phyloP scores from a whole-genome alignment of 768 basidiomycete species.

The Termitomyces titanicus region DNA sequence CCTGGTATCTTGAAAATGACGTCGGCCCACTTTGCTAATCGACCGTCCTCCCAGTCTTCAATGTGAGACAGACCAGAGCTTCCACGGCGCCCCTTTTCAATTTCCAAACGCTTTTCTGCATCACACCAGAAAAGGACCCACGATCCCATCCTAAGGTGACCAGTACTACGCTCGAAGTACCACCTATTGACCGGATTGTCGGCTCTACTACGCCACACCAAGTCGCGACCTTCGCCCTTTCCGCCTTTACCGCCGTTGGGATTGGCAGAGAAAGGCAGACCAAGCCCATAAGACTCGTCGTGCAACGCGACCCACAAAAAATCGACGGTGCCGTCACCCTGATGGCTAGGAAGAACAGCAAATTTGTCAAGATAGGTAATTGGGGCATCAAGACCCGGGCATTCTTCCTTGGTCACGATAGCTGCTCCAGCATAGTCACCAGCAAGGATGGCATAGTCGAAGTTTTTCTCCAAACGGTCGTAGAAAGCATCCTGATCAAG shows the following conservation, averaged over 20 bases:
- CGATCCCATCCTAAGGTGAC: conserved; percentile 78
- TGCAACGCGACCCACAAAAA: conserved; percentile 99
- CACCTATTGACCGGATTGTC: conserved; percentile 98
- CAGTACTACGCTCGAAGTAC: conserved; percentile 96
- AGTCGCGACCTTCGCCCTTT: conserved; percentile 83
- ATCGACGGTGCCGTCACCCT: conserved; percentile 98
- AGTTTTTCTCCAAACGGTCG: conserved; percentile 61
- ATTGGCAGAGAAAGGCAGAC: conserved; percentile 90
- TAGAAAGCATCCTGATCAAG: conserved; percentile 79
- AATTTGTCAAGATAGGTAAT: conserved; percentile 98
- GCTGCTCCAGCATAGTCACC: conserved; percentile 96
- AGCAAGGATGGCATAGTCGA: conserved; percentile 92
- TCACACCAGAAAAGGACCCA: conserved; percentile 99
- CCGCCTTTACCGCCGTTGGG: conserved; percentile 93
- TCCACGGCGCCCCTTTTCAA: conserved; percentile 61
- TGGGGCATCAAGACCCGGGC: conserved; percentile 35
- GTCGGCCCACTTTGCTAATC: conserved; percentile 66
- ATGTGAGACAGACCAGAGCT: conserved; percentile 67
- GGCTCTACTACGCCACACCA: conserved; percentile 92
- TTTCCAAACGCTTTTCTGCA: conserved; percentile 80
- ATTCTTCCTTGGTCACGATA: conserved; percentile 73
- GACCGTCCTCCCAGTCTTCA: conserved; percentile 73
- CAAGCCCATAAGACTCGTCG: conserved; percentile 97
- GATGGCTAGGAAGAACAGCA: conserved; percentile 89
- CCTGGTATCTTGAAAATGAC: conserved; percentile 71